Evolutionary conservation across 768 basidiomycete species (phyloP).

Genomic region (Zangia roseola): DNA sequence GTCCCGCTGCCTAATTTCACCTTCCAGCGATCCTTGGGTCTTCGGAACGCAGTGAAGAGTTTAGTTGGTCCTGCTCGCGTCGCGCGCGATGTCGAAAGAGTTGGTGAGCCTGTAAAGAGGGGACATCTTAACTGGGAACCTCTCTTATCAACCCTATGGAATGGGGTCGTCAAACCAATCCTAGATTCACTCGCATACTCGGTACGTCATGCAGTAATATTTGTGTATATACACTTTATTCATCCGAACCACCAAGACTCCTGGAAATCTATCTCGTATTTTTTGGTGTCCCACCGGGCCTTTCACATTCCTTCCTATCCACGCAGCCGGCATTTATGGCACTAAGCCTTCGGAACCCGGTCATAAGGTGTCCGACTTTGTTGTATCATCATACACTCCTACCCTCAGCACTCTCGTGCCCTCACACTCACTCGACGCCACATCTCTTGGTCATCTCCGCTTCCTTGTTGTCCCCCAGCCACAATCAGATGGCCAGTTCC

Average conservation of each 20-base stretch:
- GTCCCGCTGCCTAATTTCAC: conserved; percentile 5
- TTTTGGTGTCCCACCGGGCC: conserved; percentile 6
- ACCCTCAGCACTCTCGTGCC: conserved; percentile 21
- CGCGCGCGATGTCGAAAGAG: not conserved
- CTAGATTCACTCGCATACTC: conserved; percentile 1
- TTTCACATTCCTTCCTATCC: conserved; percentile 3
- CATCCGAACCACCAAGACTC: not conserved
- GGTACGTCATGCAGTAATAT: not conserved
- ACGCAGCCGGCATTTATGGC: conserved; percentile 2
- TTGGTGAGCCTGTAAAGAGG: not conserved
- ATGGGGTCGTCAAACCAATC: conserved; percentile 5
- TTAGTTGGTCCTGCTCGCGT: not conserved
- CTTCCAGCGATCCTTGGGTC: not conserved
- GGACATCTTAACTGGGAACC: not conserved
- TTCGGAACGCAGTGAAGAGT: not conserved
- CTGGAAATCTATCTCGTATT: not conserved
- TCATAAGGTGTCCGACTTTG: not conserved
- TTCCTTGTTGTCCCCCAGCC: conserved; percentile 19
- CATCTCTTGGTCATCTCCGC: not conserved
- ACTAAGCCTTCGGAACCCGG: not conserved
- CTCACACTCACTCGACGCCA: not conserved
- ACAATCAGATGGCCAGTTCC: conserved; percentile 6
- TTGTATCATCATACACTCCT: conserved; percentile 28
- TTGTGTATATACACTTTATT: not conserved
- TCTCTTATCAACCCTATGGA: conserved; percentile 10